These are phyloP conservation scores for Dillenia suffruticosa DNA, from an alignment of 164 flowering plant genomes.

Conservation along the genomic window DNA sequence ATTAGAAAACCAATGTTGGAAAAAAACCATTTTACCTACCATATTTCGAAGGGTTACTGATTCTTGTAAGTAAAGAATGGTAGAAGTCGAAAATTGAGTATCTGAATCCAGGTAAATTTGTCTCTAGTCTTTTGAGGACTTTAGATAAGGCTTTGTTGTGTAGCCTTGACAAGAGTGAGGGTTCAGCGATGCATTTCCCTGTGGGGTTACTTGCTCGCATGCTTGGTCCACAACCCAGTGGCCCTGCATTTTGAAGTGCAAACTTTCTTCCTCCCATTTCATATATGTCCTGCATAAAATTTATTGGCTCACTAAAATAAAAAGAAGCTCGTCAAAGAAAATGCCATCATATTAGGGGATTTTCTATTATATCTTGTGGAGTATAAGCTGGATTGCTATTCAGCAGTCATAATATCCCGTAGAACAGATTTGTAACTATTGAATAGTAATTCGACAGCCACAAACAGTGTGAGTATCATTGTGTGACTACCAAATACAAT, in stretches of 20 bases:
- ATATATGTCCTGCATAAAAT: conserved; percentile 12
- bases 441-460: too few relatives aligned
- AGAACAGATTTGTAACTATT: too few relatives aligned
- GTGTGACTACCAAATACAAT: too few relatives aligned
- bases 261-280: conserved; percentile 22
- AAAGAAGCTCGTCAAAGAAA: too few relatives aligned
- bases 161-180: conserved; percentile 9
- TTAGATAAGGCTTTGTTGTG: conserved; percentile 23
- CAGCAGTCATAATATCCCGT: too few relatives aligned
- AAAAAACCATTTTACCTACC: background rate
- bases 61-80: background rate
- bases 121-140: conserved; percentile 3
- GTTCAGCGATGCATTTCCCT: conserved; percentile 7
- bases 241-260: conserved; percentile 2
- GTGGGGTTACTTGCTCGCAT: background rate
- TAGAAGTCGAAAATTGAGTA: conserved; percentile 19
- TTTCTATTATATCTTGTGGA: too few relatives aligned
- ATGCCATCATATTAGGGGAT: too few relatives aligned
- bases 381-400: too few relatives aligned
- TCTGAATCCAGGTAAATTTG: conserved; percentile 20
- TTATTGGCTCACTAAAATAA: too few relatives aligned
- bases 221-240: conserved; percentile 16
- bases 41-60: conserved; percentile 7
- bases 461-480: too few relatives aligned
- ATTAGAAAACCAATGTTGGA: too few relatives aligned